Base-by-base conservation (phyloP, 1,284 basidiomycete species). In the Coniophora puteana region DNA sequence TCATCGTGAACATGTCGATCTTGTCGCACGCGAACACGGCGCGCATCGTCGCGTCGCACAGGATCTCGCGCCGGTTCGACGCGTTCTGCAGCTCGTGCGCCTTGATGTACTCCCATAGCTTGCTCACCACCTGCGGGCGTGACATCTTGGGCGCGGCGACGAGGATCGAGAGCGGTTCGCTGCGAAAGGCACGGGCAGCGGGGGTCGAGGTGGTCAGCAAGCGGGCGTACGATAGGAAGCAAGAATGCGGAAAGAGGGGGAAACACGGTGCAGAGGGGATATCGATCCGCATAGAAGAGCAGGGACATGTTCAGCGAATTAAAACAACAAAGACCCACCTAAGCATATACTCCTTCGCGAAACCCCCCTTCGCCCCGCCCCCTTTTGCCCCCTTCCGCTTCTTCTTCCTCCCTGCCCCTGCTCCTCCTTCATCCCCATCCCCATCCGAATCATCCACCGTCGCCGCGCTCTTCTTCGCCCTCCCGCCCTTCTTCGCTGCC, bases 1-100 rank as follows among this genome's bases (percentile, higher is more conserved):
- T 91, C 88, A 91, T 91, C 52, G 71, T 78, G 67, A 91, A 90
- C 87, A 90, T 90, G 61, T 87, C 79, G 40, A 93, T 82, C 56
- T 80, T 84, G 50, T 89, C 82, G 14, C 77, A 74, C 45, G 75
- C 76, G 62, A 93, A 92, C 25, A 93, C 71, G 8, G 76, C 75
- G 44, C 72, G 74, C 51, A 93, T 62, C 28, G 65, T 70, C 22
- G 71, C 67, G 60, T 93, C 89, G 55, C 89, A 93, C 2, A 93
- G 51, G 44, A 93, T 93, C 61, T 91, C 85, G 46, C 78, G 76
- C 63, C 73, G 84, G 63, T 93, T 88, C 6, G 57, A 58, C 4
- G 90, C 89, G 57, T 93, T 89, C 64, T 93, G 90, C 34, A 93
- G 67, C 24, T 80, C 68, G 48, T 89, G 76, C 8, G 58, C 69